Conservation (phyloP, 176 grass and related monocot species). For the Olyra latifolia region DNA sequence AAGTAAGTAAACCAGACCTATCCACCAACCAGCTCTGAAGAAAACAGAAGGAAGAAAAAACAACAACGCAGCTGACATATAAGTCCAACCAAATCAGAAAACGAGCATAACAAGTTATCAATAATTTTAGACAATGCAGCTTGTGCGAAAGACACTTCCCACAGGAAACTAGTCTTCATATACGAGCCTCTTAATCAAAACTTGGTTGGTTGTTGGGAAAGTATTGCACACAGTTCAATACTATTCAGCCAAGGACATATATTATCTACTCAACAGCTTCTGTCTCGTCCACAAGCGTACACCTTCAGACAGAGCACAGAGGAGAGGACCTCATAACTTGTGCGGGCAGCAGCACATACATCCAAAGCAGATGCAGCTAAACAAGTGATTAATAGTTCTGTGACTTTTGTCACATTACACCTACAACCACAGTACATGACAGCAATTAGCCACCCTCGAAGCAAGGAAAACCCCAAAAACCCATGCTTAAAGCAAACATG, state of each 20-base stretch:
- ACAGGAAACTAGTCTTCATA: slow-evolving; percentile 8
- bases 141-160: not conserved
- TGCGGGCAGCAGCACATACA: slow-evolving; percentile 14
- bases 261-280: slow-evolving; percentile 12
- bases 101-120: not conserved
- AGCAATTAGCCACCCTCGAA: not conserved
- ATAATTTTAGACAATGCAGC: not conserved
- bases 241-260: not conserved
- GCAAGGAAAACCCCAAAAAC: not conserved
- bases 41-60: slow-evolving; percentile 11
- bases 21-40: not conserved
- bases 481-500: slow-evolving; percentile 1
- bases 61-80: not conserved
- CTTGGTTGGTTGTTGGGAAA: not conserved
- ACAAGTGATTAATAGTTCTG: not conserved
- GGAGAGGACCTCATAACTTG: not conserved
- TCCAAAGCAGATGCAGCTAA: not conserved
- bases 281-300: not conserved
- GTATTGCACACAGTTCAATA: slow-evolving; percentile 1
- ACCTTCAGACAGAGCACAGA: not conserved
- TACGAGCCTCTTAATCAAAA: not conserved
- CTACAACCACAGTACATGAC: not conserved
- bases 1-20: slow-evolving; percentile 10
- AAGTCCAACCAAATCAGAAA: not conserved
- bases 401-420: not conserved